Base-by-base conservation (phyloP, 208 protist genomes). In the Histomonas meleagridis region DNA sequence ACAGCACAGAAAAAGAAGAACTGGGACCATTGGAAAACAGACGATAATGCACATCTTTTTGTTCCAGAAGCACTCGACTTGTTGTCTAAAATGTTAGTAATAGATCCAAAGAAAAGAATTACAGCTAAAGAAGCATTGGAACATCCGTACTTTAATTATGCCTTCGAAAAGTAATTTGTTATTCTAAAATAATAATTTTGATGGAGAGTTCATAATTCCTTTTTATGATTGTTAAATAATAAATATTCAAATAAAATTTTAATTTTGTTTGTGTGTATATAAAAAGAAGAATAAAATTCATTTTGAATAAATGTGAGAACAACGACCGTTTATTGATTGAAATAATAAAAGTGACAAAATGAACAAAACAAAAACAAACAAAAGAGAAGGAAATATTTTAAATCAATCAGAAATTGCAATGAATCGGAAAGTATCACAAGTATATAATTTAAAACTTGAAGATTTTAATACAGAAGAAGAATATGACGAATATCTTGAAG, bases 51-150 rank as follows among this genome's bases (percentile, higher is more conserved):
- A 32, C 32, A 72, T 43, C 40, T 72, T 32, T 43, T 72, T 72
- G 40, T 32, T 35, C 38, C 76, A 21, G 46, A 86, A 38, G 76
- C 76, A 38, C 10, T 90, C 12, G 90, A 91, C 32, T 23, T 91
- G 32, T 91, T 91, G 1, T 32, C 26, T 28, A 53, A 86, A 26
- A 53, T 93, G 32, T 40, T 93, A 0, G 91, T 26, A 18, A 28
- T 69, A 40, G 90, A 86, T 35, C 90, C 81, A 10, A 53, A 62
- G 4, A 46, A 76, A 76, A 57, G 92, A 62, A 92, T 94, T 21
- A 93, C 94, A 26, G 93, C 93, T 43, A 92, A 92, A 12, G 92
- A 93, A 28, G 93, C 93, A 28, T 53, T 95, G 46, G 26, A 90
- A 18, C 93, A 94, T 55, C 76, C 76, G 38, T 86, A 55, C 35